phyloP scores from a whole-genome alignment of 2,329 filamentous ascomycete genomes.

The Botrytis paeoniae region DNA sequence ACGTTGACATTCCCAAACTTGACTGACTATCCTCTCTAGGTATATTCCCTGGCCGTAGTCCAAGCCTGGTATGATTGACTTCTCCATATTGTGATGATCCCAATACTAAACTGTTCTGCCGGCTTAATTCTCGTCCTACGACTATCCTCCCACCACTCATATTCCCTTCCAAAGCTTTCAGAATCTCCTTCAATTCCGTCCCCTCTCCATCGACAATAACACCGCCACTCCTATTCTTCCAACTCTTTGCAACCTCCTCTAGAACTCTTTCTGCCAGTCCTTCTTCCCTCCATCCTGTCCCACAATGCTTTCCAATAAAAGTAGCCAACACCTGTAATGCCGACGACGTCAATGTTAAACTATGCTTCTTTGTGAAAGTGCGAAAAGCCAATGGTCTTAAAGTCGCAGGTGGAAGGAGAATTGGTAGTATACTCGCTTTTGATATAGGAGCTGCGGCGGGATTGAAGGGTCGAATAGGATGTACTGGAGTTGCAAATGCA shows the following conservation, averaged over 20 bases:
- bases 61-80: conserved; percentile 53
- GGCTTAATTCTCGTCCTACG: conserved; percentile 51
- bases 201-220: conserved; percentile 86
- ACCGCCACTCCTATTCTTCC: conserved; percentile 86
- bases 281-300: conserved; percentile 93
- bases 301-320: conserved; percentile 92
- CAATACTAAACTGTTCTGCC: conserved; percentile 64
- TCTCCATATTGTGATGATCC: conserved; percentile 52
- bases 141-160: conserved; percentile 81
- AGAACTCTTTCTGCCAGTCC: conserved; percentile 88
- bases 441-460: conserved; percentile 23
- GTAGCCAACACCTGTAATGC: conserved; percentile 79
- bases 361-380: conserved; percentile 96
- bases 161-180: conserved; percentile 79
- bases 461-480: conserved; percentile 67
- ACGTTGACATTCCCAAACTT: conserved; percentile 60
- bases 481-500: conserved; percentile 81
- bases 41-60: conserved; percentile 48
- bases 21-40: conserved; percentile 59
- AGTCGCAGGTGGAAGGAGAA: conserved; percentile 82
- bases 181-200: conserved; percentile 73
- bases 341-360: conserved; percentile 83
- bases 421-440: conserved; percentile 65
- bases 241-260: conserved; percentile 85
- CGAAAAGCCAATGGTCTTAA: conserved; percentile 88